Evolutionary conservation across 2,329 filamentous ascomycete species (phyloP).

Genomic region (Aspergillus fumigatiaffinis): DNA sequence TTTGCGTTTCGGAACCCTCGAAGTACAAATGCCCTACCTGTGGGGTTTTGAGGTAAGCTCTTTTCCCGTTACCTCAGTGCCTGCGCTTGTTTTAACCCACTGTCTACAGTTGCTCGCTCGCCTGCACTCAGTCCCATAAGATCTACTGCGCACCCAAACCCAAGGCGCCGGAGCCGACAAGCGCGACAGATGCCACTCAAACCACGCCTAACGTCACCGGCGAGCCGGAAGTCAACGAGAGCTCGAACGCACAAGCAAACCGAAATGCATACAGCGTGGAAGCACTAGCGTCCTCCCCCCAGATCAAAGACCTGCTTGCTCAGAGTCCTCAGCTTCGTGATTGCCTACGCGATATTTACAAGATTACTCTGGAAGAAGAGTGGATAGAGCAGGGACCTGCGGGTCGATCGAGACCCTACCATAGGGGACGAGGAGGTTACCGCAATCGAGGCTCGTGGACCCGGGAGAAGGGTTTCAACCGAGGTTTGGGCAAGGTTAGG

Average conservation of each 20-base stretch:
- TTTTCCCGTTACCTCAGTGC: not conserved
- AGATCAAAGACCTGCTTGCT: slow-evolving; percentile 37
- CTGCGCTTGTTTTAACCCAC: not conserved
- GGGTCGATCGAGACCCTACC: slow-evolving; percentile 21
- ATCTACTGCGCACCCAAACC: slow-evolving; percentile 37
- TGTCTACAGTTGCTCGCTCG: slow-evolving; percentile 41
- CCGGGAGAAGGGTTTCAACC: slow-evolving; percentile 41
- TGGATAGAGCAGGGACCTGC: slow-evolving; percentile 32
- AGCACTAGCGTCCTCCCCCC: slow-evolving; percentile 24
- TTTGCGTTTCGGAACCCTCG: slow-evolving; percentile 34
- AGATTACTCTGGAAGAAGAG: slow-evolving; percentile 36
- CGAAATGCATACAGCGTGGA: slow-evolving; percentile 7
- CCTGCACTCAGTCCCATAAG: slow-evolving; percentile 44
- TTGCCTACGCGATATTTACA: slow-evolving; percentile 42
- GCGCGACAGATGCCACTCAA: slow-evolving; percentile 8
- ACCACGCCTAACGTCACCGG: slow-evolving; percentile 8
- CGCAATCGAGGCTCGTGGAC: slow-evolving; percentile 37
- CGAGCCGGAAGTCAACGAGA: slow-evolving; percentile 4
- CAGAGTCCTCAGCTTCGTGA: slow-evolving; percentile 37
- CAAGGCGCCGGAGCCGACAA: slow-evolving; percentile 11
- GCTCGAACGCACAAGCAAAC: not conserved
- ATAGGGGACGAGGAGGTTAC: slow-evolving; percentile 23
- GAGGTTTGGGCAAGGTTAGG: slow-evolving; percentile 37
- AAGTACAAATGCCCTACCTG: slow-evolving; percentile 41
- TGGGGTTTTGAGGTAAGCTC: slow-evolving; percentile 33